These are phyloP conservation scores for Wilcoxina mikolae DNA, from an alignment of 495 filamentous ascomycete species.

Conservation along the genomic window DNA sequence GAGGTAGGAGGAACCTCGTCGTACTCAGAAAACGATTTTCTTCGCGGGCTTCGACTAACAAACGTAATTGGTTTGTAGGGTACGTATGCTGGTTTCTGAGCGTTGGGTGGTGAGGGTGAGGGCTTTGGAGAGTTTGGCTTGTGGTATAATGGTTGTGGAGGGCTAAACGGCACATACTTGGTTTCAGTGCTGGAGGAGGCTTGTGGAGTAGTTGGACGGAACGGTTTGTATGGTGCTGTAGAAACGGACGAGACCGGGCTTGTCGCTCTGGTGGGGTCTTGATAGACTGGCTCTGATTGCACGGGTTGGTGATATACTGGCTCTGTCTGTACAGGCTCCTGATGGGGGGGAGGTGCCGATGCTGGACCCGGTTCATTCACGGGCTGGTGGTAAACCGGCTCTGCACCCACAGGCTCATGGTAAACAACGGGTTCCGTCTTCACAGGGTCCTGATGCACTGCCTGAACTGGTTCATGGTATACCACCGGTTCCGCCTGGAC, in stretches of 20 bases:
- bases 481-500: background rate
- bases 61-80: conserved; percentile 2
- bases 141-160: background rate
- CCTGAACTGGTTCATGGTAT: background rate
- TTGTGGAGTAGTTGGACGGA: background rate
- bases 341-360: no score
- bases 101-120: background rate
- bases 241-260: background rate
- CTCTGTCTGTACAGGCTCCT: no score
- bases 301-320: no score
- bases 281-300: background rate
- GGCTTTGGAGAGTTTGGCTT: conserved; percentile 3
- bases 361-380: no score
- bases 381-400: background rate
- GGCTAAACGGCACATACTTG: background rate
- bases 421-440: background rate
- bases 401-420: background rate
- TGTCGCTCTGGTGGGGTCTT: background rate
- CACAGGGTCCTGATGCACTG: no score
- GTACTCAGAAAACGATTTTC: background rate
- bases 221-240: conserved; percentile 2
- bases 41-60: background rate
- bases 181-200: background rate
- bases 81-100: conserved; percentile 6
- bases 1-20: background rate